A percentile compares a stretch with the other conserved stretches of the same genome.
These are phyloP conservation scores for Hanseniaspora vineae DNA, from an alignment of 805 yeast species.

Conservation along the genomic window DNA sequence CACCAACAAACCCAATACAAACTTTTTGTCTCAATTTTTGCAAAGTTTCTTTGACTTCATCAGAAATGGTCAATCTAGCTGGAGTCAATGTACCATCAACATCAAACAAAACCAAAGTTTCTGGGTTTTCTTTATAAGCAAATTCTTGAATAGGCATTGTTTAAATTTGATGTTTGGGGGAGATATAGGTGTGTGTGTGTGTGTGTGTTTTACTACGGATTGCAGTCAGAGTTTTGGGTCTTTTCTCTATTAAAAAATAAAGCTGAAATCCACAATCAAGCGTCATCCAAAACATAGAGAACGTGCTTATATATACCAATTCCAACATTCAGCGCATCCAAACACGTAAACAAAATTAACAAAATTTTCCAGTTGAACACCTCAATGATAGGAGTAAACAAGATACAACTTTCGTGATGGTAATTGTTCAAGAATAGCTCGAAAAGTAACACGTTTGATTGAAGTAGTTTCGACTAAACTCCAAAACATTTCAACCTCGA, in stretches of 20 bases:
- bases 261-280: background rate
- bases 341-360: too few relatives aligned
- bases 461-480: background rate
- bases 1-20: constrained; percentile 96
- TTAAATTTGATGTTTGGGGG: background rate
- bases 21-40: constrained; percentile 75
- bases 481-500: too few relatives aligned
- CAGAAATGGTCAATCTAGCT: constrained; percentile 70
- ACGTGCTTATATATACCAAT: too few relatives aligned
- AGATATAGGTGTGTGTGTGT: too few relatives aligned
- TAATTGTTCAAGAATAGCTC: too few relatives aligned
- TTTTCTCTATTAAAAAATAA: background rate
- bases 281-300: background rate
- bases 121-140: constrained; percentile 67
- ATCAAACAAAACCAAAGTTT: constrained; percentile 83
- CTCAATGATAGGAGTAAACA: background rate
- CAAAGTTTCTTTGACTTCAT: constrained; percentile 66
- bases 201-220: background rate
- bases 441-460: background rate
- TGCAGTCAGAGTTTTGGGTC: background rate
- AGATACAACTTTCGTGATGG: background rate
- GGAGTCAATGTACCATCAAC: constrained; percentile 98
- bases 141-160: constrained; percentile 34
- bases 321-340: too few relatives aligned
- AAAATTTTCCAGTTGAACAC: too few relatives aligned